These are phyloP conservation scores for Paramecium primaurelia DNA, from an alignment of 73 alveolate species.

Conservation along the genomic window DNA sequence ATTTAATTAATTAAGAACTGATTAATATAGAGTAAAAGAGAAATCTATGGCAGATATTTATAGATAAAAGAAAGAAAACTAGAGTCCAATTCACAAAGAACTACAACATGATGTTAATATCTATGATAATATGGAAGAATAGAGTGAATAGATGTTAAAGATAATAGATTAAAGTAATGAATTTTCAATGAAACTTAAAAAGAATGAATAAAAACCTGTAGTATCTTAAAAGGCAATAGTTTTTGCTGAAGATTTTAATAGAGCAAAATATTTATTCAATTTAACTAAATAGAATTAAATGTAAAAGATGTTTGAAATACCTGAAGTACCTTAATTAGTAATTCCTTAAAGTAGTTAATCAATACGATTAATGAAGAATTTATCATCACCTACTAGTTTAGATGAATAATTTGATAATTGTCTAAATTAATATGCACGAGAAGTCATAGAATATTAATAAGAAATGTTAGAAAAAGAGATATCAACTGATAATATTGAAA, in stretches of 20 bases:
- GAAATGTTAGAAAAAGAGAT: not conserved
- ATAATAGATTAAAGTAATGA: not conserved
- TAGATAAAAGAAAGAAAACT: not conserved
- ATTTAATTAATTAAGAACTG: not conserved
- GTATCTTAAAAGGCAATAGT: not conserved
- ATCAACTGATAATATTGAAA: not conserved
- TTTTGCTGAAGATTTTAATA: not conserved
- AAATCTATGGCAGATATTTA: not conserved
- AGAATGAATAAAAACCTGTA: not conserved
- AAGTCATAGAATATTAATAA: not conserved
- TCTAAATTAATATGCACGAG: not conserved
- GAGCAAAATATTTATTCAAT: not conserved
- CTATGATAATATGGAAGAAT: not conserved
- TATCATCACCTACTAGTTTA: not conserved
- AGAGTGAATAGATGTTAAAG: not conserved
- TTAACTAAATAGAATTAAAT: not conserved
- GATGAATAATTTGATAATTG: conserved; percentile 1
- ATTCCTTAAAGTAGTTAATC: not conserved
- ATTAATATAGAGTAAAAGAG: not conserved
- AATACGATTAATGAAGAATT: not conserved
- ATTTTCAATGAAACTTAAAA: not conserved
- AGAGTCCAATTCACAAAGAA: not conserved
- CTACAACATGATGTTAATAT: not conserved
- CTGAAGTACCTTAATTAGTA: not conserved
- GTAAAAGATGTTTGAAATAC: not conserved